These are phyloP conservation scores for Gracilaria vermiculophylla DNA, from an alignment of 23 red algal species.

Conservation along the genomic window DNA sequence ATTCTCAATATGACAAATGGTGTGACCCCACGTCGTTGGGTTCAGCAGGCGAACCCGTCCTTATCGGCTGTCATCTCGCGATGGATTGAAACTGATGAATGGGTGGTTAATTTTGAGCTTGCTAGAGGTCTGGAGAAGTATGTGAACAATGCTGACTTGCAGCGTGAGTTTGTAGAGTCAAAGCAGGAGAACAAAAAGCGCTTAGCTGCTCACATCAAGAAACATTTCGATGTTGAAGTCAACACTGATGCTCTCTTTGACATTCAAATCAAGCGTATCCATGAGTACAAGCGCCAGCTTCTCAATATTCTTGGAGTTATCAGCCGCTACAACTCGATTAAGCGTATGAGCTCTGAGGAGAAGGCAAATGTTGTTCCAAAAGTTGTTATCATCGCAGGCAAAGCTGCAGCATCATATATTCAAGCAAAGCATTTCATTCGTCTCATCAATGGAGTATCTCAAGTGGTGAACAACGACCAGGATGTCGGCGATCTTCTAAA, in stretches of 20 bases:
- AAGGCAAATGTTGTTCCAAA: conserved; percentile 74
- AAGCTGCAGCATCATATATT: conserved; percentile 93
- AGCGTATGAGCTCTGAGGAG: conserved; percentile 72
- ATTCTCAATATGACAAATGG: conserved; percentile 99
- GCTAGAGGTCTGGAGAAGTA: conserved; percentile 77
- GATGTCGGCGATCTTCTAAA: conserved; percentile 87
- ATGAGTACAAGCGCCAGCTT: conserved; percentile 99
- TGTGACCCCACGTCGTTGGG: conserved; percentile 97
- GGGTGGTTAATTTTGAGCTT: conserved; percentile 82
- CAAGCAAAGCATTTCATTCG: conserved; percentile 99
- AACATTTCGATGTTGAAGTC: conserved; percentile 68
- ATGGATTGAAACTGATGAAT: conserved; percentile 99
- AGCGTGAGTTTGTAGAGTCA: conserved; percentile 91
- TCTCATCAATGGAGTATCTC: conserved; percentile 92
- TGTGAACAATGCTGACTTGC: conserved; percentile 92
- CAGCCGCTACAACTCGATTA: conserved; percentile 89
- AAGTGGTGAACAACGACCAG: conserved; percentile 95
- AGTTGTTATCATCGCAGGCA: conserved; percentile 94
- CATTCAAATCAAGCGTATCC: conserved; percentile 99
- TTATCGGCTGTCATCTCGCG: conserved; percentile 87
- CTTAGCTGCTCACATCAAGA: conserved; percentile 79
- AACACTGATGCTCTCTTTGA: conserved; percentile 90
- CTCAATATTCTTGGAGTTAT: conserved; percentile 98
- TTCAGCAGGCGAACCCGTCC: conserved; percentile 95
- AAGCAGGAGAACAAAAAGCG: conserved; percentile 95